Conservation (phyloP, 495 filamentous ascomycete genomes). For the Tuber umbilicatum region DNA sequence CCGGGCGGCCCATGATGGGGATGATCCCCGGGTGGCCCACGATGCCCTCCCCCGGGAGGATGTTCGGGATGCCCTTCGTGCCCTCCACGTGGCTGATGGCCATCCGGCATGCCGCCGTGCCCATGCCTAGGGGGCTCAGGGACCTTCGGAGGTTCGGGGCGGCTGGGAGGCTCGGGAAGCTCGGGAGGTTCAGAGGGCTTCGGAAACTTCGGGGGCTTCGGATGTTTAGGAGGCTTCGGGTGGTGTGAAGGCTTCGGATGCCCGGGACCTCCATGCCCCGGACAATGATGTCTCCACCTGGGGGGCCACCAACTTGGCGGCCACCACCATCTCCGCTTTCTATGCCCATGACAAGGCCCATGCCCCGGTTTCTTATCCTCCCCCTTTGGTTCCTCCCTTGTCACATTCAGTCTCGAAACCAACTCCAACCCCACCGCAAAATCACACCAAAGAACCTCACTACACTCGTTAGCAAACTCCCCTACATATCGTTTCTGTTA, state of each 20-base stretch:
- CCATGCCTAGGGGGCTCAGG: background rate
- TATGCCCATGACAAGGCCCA: background rate
- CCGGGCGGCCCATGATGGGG: background rate
- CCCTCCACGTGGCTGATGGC: background rate
- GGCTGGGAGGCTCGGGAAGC: background rate
- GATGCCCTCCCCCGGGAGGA: background rate
- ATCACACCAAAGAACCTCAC: slow-evolving; percentile 23
- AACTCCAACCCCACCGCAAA: slow-evolving; percentile 38
- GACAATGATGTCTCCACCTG: background rate
- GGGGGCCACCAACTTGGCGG: slow-evolving; percentile 4
- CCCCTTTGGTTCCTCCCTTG: slow-evolving; percentile 30
- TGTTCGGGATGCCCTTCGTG: background rate
- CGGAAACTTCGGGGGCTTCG: background rate
- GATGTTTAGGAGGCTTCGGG: background rate
- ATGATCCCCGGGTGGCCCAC: background rate
- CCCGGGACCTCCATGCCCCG: background rate
- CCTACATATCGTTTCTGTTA: background rate
- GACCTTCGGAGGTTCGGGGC: background rate
- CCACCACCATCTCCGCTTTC: slow-evolving; percentile 1
- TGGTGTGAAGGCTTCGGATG: background rate
- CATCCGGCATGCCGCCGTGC: background rate
- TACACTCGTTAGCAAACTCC: slow-evolving; percentile 6
- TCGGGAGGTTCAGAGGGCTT: background rate
- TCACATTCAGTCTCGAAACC: slow-evolving; percentile 45
- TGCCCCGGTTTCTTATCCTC: background rate